Conservation (phyloP, 495 filamentous ascomycete species). For the Massariosphaeria phaeospora region DNA sequence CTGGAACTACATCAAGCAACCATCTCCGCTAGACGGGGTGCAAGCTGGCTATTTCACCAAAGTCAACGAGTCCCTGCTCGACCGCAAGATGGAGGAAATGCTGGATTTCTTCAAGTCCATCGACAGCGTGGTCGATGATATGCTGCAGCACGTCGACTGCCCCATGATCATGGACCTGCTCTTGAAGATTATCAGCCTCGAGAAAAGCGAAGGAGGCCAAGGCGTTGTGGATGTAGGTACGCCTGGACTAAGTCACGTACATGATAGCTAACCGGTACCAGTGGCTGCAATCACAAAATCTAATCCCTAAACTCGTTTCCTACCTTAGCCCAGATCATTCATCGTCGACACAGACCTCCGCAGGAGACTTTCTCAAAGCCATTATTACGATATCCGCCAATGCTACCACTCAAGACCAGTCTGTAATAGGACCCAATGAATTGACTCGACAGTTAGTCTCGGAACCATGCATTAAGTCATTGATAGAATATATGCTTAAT, state of each 20-base stretch:
- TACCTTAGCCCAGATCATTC: conserved; percentile 78
- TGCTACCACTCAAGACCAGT: conserved; percentile 93
- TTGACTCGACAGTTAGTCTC: conserved; percentile 96
- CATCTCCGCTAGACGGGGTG: conserved; percentile 77
- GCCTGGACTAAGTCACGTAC: background rate
- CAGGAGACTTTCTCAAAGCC: conserved; percentile 96
- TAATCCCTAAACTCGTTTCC: conserved; percentile 84
- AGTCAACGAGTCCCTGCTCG: conserved; percentile 91
- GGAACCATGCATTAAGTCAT: conserved; percentile 67
- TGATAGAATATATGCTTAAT: conserved; percentile 85
- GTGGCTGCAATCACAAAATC: conserved; percentile 88
- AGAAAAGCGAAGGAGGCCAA: conserved; percentile 84
- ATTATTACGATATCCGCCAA: conserved; percentile 99
- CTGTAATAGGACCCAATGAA: conserved; percentile 96
- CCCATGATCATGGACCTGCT: conserved; percentile 98
- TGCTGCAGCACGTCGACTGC: conserved; percentile 92
- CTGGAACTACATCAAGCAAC: conserved; percentile 80
- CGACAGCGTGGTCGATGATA: conserved; percentile 72
- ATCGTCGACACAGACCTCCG: conserved; percentile 88
- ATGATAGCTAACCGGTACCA: conserved; percentile 40
- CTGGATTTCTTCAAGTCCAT: conserved; percentile 78
- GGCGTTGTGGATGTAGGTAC: conserved; percentile 86
- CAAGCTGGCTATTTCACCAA: conserved; percentile 98
- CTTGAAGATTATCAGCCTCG: conserved; percentile 94
- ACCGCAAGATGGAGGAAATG: conserved; percentile 98